Evolutionary conservation across 1,139 yeast genomes (phyloP), one percentile per base, ranked within the genome.

Genomic region (Nakaseomyces kungkrabaensis): DNA sequence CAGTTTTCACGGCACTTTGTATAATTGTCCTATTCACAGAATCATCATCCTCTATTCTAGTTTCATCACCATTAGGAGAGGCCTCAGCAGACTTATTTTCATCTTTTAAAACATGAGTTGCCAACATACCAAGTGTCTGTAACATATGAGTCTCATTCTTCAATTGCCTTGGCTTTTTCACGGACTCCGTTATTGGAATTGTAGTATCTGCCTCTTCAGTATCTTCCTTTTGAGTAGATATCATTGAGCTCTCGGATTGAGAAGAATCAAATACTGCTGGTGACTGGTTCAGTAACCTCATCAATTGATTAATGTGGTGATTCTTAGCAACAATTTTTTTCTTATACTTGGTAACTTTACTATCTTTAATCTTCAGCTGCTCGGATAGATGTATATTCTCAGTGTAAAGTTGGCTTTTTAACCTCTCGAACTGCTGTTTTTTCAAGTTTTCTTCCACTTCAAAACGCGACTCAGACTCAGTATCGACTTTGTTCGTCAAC

Each of bases 351-450:
- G 65, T 66, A 31, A 76, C 63, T 53, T 72, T 67, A 37, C 63
- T 63, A 52, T 72, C 74, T 46, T 74, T 73, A 44, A 62, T 60
- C 34, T 67, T 63, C 24, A 75, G 63, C 48, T 72, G 67, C 11
- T 69, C 65, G 45, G 71, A 57, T 42, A 75, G 64, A 26, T 58
- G 55, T 29, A 70, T 72, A 46, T 67, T 64, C 36, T 66, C 68
- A 5, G 60, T 54, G 6, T 61, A 54, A 41, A 68, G 59, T 17
- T 63, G 65, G 50, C 57, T 57, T 47, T 72, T 69, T 45, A 77
- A 63, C 47, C 76, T 66, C 54, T 76, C 79, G 31, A 73, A 73
- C 56, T 77, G 79, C 42, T 77, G 71, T 56, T 74, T 72, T 44
- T 70, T 68, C 26, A 76, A 59, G 50, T 66, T 71, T 46, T 68